Evolutionary conservation across 164 flowering plant genomes (phyloP).

Genomic region (Liriodendron chinense): DNA sequence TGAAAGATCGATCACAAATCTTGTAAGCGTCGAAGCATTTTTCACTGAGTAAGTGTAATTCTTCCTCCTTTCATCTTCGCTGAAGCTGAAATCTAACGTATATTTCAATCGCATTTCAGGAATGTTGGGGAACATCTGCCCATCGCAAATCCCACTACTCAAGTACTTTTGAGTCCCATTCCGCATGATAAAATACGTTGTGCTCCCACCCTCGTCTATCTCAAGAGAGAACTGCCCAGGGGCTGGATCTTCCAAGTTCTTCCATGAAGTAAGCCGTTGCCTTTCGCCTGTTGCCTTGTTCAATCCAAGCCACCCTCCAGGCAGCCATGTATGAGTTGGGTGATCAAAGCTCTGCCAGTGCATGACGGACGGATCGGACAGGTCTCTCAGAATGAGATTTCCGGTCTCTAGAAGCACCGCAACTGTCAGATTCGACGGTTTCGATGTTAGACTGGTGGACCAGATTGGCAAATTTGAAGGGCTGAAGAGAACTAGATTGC

Average conservation of each 20-base stretch:
- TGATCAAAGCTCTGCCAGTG: slow-evolving; percentile 14
- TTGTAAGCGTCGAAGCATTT: neutral
- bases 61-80: neutral
- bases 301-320: slow-evolving; percentile 6
- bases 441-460: slow-evolving; percentile 23
- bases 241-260: slow-evolving; percentile 14
- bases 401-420: slow-evolving; percentile 28
- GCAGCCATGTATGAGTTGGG: slow-evolving; percentile 7
- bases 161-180: slow-evolving; percentile 9
- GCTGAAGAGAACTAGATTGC: slow-evolving; percentile 20
- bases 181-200: neutral
- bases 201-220: neutral
- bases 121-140: slow-evolving; percentile 16
- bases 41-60: slow-evolving; percentile 14
- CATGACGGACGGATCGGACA: neutral
- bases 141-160: slow-evolving; percentile 14
- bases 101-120: slow-evolving; percentile 20
- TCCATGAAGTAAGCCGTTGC: slow-evolving; percentile 12
- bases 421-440: slow-evolving; percentile 6
- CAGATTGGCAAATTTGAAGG: slow-evolving; percentile 16
- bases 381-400: slow-evolving; percentile 24
- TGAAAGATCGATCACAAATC: slow-evolving; percentile 9
- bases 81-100: slow-evolving; percentile 3
- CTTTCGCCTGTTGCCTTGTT: slow-evolving; percentile 2
- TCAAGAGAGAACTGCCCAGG: slow-evolving; percentile 9